A percentile compares a stretch with the other conserved stretches of the same genome.
Evolutionary conservation across 2,329 filamentous ascomycete genomes (phyloP).

Genomic region (Davidsoniella australis): DNA sequence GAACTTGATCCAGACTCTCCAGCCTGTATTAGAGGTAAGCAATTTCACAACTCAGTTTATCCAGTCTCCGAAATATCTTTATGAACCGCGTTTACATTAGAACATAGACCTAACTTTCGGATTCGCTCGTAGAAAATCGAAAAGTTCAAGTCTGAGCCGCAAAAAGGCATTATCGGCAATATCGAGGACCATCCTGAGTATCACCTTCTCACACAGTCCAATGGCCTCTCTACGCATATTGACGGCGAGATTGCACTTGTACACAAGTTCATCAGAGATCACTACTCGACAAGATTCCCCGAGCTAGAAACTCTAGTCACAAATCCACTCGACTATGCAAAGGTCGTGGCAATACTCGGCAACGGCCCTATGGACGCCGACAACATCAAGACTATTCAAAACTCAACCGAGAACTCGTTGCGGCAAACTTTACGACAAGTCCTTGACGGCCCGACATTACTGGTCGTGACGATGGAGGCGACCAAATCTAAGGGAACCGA

Average conservation of each 20-base stretch:
- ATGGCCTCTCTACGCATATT: slow-evolving; percentile 78
- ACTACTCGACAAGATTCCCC: slow-evolving; percentile 86
- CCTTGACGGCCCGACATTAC: slow-evolving; percentile 74
- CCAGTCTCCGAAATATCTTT: neutral
- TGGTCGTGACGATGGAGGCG: slow-evolving; percentile 91
- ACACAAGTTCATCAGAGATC: slow-evolving; percentile 91
- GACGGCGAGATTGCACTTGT: slow-evolving; percentile 84
- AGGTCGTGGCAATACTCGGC: slow-evolving; percentile 80
- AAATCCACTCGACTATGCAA: slow-evolving; percentile 87
- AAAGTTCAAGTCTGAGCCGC: slow-evolving; percentile 54
- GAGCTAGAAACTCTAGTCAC: slow-evolving; percentile 81
- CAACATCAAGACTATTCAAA: slow-evolving; percentile 64
- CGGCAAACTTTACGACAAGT: slow-evolving; percentile 61
- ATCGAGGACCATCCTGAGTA: slow-evolving; percentile 89
- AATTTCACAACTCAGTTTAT: neutral
- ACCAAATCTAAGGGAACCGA: slow-evolving; percentile 73
- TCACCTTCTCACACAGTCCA: slow-evolving; percentile 72
- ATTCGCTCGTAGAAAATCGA: slow-evolving; percentile 53
- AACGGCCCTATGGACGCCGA: slow-evolving; percentile 75
- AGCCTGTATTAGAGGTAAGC: slow-evolving; percentile 70
- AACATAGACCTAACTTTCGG: slow-evolving; percentile 48
- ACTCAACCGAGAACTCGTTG: slow-evolving; percentile 61
- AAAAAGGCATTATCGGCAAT: slow-evolving; percentile 53
- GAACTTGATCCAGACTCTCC: slow-evolving; percentile 62
- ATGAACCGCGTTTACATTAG: slow-evolving; percentile 43